Evolutionary conservation across 2,329 filamentous ascomycete species (phyloP).

Genomic region (Xylariaceae sp.): DNA sequence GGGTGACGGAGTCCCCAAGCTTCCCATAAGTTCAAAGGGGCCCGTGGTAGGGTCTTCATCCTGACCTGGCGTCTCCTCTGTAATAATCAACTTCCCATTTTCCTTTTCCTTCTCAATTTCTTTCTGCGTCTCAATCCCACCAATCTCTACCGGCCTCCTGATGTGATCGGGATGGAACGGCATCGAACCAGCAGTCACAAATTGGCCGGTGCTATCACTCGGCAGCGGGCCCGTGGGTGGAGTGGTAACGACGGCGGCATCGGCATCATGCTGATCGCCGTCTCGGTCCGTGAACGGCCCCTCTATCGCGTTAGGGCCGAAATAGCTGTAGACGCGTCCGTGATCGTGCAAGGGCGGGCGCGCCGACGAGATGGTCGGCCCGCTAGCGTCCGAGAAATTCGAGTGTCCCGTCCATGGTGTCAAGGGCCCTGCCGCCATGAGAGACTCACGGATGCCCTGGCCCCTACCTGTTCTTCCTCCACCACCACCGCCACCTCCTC

Average conservation of each 20-base stretch:
- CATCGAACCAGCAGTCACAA: background rate
- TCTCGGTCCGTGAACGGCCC: conserved; percentile 55
- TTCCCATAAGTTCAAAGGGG: conserved; percentile 47
- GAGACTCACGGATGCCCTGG: conserved; percentile 27
- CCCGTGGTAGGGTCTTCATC: conserved; percentile 36
- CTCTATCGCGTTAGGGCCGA: conserved; percentile 50
- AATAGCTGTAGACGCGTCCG: conserved; percentile 49
- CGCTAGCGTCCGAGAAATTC: conserved; percentile 46
- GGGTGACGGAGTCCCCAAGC: conserved; percentile 6
- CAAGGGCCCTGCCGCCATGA: conserved; percentile 17
- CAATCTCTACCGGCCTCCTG: conserved; percentile 22
- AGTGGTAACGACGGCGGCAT: conserved; percentile 31
- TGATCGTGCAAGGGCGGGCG: conserved; percentile 40
- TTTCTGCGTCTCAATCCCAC: conserved; percentile 1
- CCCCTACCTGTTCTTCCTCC: background rate
- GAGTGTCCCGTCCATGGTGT: conserved; percentile 30
- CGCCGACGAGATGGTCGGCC: conserved; percentile 32
- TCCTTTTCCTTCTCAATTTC: background rate
- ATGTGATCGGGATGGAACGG: conserved; percentile 30
- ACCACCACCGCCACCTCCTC: background rate
- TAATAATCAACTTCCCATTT: background rate
- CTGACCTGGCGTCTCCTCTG: background rate
- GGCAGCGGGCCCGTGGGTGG: conserved; percentile 27
- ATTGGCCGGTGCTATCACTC: conserved; percentile 43
- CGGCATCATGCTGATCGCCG: conserved; percentile 29